Base-by-base conservation (phyloP, 495 filamentous ascomycete genomes). In the Penicillium paradoxum region DNA sequence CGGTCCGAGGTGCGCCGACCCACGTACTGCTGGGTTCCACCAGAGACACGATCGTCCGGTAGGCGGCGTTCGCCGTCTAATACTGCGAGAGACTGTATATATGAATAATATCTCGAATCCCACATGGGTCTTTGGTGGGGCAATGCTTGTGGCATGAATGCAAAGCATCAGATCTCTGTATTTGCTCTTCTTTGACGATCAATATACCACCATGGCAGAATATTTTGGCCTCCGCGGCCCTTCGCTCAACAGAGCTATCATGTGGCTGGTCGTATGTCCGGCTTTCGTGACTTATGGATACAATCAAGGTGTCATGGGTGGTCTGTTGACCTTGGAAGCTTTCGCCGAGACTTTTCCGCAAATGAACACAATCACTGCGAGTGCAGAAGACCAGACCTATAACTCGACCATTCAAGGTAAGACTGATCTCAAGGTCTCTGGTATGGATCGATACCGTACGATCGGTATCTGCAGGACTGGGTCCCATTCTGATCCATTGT, bases 251-350 rank as follows among this genome's bases (percentile, higher is more conserved):
- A 54, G 60, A 14, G 66, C 66, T 13, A 64, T 65, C 34, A 67
- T 69, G 36, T 60, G 65, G 62, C 49, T 69, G 39, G 66, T 69
- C 21, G 66, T 76, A 34, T 67, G 66, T 22, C 73, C 73, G 29
- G 66, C 70, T 15, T 78, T 75, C 51, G 62, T 74, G 36, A 62
- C 72, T 19, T 78, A 77, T 67, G 75, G 49, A n/a, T 51, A 51
- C 39, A 75, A 77, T 48, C 65, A 76, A 38, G 70, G 72, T 9
- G 70, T 70, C 14, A 60, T 68, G 39, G 69, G 72, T 14, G 67
- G 70, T 53, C 18, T 69, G 47, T 37, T 68, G 38, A 66, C 63
- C n/a, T 54, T 68, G 29, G 47, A 59, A 33, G 62, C 62, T 14
- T 79, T 73, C 55, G 59, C 62, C 3, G 54, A 58, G 39, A 70